Base-by-base conservation (phyloP, 495 filamentous ascomycete genomes). In the Trichocladium uniseriatum region DNA sequence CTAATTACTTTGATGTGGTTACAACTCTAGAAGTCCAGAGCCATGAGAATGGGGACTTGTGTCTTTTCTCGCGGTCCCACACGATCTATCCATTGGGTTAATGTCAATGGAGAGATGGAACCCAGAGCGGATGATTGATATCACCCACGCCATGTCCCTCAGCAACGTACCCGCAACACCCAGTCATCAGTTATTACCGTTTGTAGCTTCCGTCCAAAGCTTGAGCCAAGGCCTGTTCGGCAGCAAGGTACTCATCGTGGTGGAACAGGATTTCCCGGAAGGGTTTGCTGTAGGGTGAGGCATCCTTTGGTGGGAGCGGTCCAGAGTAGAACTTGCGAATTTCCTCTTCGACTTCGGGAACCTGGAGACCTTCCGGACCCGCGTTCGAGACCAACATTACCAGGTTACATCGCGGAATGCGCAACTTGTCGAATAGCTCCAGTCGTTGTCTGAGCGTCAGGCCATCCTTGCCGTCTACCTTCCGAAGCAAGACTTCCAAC, bases 361-460 rank as follows among this genome's bases (percentile, higher is more conserved):
- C 38, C 1, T 46, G 38, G 16, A 61, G 35, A 55, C 58, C 51
- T 4, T 22, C 37, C 35, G 55, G 51, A 6, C 57, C 53, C 0
- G 57, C 57, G 24, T 65, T 65, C 13, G 62, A 65, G 13, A 52
- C 45, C 42, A 65, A 18, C 64, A 67, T 65, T 13, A 57, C 50
- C 37, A 63, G 46, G 46, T 67, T 65, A 28, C 64, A 65, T 24
- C 60, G 38, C 0, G 60, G 64, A 27, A 67, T 20, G 0, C 60
- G 54, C 16, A 67, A 43, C 20, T 47, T 52, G 35, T 65, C 57
- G 13, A 65, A 67, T 5, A 61, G 13, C 9, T 31, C 22, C 39
- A 67, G 46, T 0, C 62, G 42, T 3, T 37, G 7, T n/a, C 21
- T 16, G 19, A 60, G 19, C 3, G 16, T 18, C 14, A 15, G 11